These are phyloP conservation scores for Starmerella vaccinii DNA, from an alignment of 805 yeast genomes.

Conservation along the genomic window DNA sequence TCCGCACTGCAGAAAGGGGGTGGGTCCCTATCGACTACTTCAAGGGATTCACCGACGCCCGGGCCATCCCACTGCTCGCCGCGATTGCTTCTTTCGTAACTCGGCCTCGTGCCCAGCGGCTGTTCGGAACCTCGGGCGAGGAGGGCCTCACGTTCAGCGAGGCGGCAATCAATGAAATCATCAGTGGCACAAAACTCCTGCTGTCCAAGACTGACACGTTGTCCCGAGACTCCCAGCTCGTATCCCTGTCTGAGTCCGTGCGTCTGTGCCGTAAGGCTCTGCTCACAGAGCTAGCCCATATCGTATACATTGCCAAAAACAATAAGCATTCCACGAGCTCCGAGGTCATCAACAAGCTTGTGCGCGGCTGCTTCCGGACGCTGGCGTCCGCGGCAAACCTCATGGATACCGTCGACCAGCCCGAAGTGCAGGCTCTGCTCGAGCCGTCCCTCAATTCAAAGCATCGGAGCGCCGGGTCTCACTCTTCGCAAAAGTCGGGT, in stretches of 20 bases:
- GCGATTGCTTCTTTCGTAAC: slow-evolving; percentile 31
- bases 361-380: slow-evolving; percentile 29
- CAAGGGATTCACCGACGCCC: slow-evolving; percentile 31
- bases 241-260: slow-evolving; percentile 27
- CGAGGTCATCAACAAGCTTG: slow-evolving; percentile 28
- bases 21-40: slow-evolving; percentile 38
- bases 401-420: slow-evolving; percentile 28
- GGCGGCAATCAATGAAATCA: slow-evolving; percentile 32
- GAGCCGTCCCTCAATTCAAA: background rate
- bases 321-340: slow-evolving; percentile 28
- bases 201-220: slow-evolving; percentile 31
- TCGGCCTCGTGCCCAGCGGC: slow-evolving; percentile 28
- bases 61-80: slow-evolving; percentile 32
- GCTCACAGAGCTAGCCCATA: slow-evolving; percentile 34
- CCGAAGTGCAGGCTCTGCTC: slow-evolving; percentile 12
- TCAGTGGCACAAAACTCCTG: slow-evolving; percentile 33
- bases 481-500: background rate
- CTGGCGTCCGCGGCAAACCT: slow-evolving; percentile 29
- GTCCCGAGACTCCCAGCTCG: slow-evolving; percentile 30
- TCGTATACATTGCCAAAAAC: slow-evolving; percentile 33
- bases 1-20: slow-evolving; percentile 32
- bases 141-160: slow-evolving; percentile 29
- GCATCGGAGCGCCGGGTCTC: background rate
- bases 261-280: slow-evolving; percentile 31
- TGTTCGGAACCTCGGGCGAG: slow-evolving; percentile 8